Base-by-base conservation (phyloP, 2,329 filamentous ascomycete species). In the Keithomyces neogunnii region DNA sequence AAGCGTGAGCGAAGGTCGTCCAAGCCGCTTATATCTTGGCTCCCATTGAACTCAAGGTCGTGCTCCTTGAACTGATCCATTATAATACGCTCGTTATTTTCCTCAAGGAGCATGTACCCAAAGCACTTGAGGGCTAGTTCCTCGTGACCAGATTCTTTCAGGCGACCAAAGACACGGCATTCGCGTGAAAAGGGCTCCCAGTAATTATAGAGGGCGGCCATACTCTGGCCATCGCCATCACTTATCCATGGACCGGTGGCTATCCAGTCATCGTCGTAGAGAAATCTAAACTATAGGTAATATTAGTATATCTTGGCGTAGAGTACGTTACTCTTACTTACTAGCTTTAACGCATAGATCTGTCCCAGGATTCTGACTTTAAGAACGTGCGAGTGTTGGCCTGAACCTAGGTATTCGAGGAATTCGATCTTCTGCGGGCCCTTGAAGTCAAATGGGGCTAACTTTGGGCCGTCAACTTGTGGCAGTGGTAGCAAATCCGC, bases 91-190 rank as follows among this genome's bases (percentile, higher is more conserved):
- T 55, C 54, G 30, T 55, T 44, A 5, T 53, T 42, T 44, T 61
- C 55, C 47, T 56, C 53, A 1, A 65, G 54, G 5, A 65, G 52
- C 6, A 63, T 10, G 45, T 65, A 64, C 45, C 61, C 62, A 45
- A 56, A 63, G 52, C 59, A 63, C 31, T 38, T 38, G 26, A 55
- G 40, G 11, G 59, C 56, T 19, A 63, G 52, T 7, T 62, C 55
- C 19, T 59, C 58, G 30, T 54, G 45, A 35, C 58, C 59, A 11
- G 52, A 45, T 52, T 63, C 62, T 48, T 63, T 47, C 9, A 64
- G 55, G 39, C 61, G 61, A 19, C 60, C 62, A 51, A 58, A 65
- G 44, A 58, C 61, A 30, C 62, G 57, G 51, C 59, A 63, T 44
- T 64, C 60, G 49, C 50, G 48, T 51, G 49, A 56, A 45, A 63